These are phyloP conservation scores for Chaetomium fimeti DNA, from an alignment of 495 filamentous ascomycete genomes.

Conservation along the genomic window DNA sequence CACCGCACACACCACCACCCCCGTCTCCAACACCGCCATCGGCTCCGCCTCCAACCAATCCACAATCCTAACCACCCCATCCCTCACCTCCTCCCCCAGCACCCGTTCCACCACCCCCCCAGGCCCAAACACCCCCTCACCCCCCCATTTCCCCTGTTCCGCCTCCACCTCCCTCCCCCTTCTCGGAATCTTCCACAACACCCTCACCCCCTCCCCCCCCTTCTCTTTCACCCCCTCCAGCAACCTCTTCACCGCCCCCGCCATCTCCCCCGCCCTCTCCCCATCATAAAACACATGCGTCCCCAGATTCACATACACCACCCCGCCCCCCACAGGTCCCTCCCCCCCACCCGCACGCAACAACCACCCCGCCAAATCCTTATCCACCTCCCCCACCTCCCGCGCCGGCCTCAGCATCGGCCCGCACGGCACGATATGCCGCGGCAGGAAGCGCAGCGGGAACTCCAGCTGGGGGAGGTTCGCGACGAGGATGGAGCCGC, in stretches of 20 bases:
- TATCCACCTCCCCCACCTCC: constrained; percentile 34
- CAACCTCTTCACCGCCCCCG: constrained; percentile 36
- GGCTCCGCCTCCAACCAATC: constrained; percentile 38
- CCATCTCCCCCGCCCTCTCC: constrained; percentile 30
- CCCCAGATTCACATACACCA: constrained; percentile 46
- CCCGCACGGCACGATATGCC: constrained; percentile 50
- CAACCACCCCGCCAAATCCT: constrained; percentile 41
- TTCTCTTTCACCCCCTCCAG: constrained; percentile 14
- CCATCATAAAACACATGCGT: constrained; percentile 30
- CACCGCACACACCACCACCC: constrained; percentile 40
- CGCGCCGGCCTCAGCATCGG: constrained; percentile 48
- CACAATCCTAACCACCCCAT: background rate
- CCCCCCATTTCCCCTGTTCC: background rate
- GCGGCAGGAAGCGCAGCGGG: constrained; percentile 37
- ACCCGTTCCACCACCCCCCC: background rate
- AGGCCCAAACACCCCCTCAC: constrained; percentile 36
- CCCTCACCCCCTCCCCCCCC: constrained; percentile 31
- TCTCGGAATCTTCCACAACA: constrained; percentile 46
- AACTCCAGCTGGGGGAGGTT: constrained; percentile 34
- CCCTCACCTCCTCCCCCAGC: background rate
- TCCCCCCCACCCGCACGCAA: no score
- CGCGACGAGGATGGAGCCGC: constrained; percentile 29
- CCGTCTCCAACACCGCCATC: constrained; percentile 38
- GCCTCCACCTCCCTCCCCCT: background rate
- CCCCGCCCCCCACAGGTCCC: constrained; percentile 24